Evolutionary conservation across 179 eudicot genomes (phyloP).

Genomic region (Carnegiea gigantea): DNA sequence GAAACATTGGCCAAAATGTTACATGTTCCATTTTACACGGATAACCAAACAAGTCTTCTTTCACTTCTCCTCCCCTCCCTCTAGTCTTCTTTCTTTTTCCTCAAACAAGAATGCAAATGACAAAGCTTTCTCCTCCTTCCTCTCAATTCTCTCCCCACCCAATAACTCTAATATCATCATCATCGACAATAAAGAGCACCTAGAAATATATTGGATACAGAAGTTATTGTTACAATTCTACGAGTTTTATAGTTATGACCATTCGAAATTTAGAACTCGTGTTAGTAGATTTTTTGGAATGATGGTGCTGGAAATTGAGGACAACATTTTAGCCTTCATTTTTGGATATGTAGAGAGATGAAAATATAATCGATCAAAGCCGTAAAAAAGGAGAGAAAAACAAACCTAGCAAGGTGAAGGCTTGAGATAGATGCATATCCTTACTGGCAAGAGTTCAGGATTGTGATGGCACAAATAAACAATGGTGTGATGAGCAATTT

Average conservation of each 20-base stretch:
- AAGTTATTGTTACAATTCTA: background rate
- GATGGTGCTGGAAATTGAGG: background rate
- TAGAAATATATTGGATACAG: background rate
- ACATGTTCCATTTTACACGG: conserved; percentile 19
- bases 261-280: background rate
- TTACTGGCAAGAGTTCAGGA: background rate
- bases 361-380: background rate
- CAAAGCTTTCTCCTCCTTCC: background rate
- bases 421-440: background rate
- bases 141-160: background rate
- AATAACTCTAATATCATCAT: background rate
- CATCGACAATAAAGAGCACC: background rate
- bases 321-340: background rate
- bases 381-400: background rate
- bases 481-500: too few relatives aligned
- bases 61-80: conserved; percentile 9
- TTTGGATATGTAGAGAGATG: background rate
- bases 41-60: conserved; percentile 16
- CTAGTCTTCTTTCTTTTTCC: conserved; percentile 10
- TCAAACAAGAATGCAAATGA: background rate
- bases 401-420: too few relatives aligned
- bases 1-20: conserved; percentile 14
- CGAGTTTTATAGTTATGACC: background rate
- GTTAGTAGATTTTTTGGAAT: background rate
- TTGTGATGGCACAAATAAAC: too few relatives aligned